These are phyloP conservation scores for Trypanosoma mega DNA, from an alignment of 208 protist species.

Conservation along the genomic window DNA sequence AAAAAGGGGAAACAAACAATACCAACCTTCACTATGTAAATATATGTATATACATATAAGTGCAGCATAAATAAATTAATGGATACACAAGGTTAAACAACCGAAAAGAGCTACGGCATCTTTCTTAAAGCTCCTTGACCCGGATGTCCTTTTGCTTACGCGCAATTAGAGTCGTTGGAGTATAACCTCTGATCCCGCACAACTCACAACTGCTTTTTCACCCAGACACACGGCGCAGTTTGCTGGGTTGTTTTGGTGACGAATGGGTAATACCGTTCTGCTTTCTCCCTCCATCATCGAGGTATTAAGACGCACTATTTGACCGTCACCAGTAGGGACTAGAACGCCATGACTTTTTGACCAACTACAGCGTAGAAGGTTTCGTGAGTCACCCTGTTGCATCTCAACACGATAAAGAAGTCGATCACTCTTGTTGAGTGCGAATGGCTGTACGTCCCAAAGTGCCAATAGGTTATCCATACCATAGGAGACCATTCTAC, in stretches of 20 bases:
- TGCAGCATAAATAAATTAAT: too few relatives aligned
- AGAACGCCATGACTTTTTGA: slow-evolving; percentile 10
- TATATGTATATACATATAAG: too few relatives aligned
- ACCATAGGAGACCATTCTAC: slow-evolving; percentile 52
- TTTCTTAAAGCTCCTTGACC: too few relatives aligned
- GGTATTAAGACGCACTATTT: slow-evolving; percentile 11
- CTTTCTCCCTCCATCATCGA: slow-evolving; percentile 3
- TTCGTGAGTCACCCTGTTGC: slow-evolving; percentile 30
- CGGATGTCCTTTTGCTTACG: too few relatives aligned
- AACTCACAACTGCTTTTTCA: slow-evolving; percentile 35
- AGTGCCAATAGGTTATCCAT: slow-evolving; percentile 43
- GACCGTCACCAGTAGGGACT: slow-evolving; percentile 20
- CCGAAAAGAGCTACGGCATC: too few relatives aligned
- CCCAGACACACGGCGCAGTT: slow-evolving; percentile 33
- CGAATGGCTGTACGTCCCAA: slow-evolving; percentile 75
- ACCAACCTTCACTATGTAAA: too few relatives aligned
- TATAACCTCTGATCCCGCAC: slow-evolving; percentile 33
- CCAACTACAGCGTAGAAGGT: slow-evolving; percentile 50
- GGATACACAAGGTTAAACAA: too few relatives aligned
- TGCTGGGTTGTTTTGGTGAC: slow-evolving; percentile 19
- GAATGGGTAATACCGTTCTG: slow-evolving; percentile 7
- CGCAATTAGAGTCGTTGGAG: slow-evolving; percentile 29
- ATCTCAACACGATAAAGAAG: slow-evolving; percentile 36
- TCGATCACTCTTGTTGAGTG: slow-evolving; percentile 47
- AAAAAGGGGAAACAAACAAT: too few relatives aligned